These are phyloP conservation scores for Acidiella bohemica DNA, from an alignment of 495 filamentous ascomycete genomes.

Conservation along the genomic window DNA sequence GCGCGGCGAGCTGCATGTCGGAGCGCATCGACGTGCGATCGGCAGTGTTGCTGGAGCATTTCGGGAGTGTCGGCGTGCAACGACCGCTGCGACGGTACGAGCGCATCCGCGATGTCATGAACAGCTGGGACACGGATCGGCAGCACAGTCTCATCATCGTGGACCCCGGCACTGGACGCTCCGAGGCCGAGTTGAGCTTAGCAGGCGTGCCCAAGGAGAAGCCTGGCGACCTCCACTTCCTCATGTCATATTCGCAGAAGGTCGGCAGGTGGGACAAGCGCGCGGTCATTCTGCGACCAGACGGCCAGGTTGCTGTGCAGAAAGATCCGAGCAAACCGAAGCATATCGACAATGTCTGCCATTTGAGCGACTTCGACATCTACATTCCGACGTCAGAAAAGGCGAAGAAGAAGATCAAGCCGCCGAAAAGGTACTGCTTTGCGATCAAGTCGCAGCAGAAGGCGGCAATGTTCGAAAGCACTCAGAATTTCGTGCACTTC, in stretches of 20 bases:
- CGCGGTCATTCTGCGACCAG: conserved; percentile 55
- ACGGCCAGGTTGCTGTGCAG: conserved; percentile 61
- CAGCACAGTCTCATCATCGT: conserved; percentile 56
- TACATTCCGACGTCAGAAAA: conserved; percentile 59
- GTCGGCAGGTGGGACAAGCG: conserved; percentile 79
- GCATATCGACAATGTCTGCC: conserved; percentile 58
- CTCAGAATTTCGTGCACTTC: conserved; percentile 80
- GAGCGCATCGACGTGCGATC: conserved; percentile 44
- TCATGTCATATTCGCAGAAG: conserved; percentile 67
- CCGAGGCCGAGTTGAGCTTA: conserved; percentile 37
- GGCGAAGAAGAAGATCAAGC: conserved; percentile 26
- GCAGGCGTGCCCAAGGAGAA: conserved; percentile 42
- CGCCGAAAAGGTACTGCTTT: conserved; percentile 59
- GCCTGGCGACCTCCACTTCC: conserved; percentile 48
- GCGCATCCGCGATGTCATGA: conserved; percentile 73
- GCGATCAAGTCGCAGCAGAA: conserved; percentile 93
- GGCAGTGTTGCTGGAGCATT: conserved; percentile 62
- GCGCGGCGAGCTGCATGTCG: conserved; percentile 41
- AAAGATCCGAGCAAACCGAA: conserved; percentile 55
- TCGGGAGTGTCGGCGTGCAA: conserved; percentile 61
- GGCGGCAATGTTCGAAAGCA: conserved; percentile 65
- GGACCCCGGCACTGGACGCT: conserved; percentile 34
- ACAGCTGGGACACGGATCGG: conserved; percentile 74
- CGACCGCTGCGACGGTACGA: conserved; percentile 78
- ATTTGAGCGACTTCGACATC: conserved; percentile 87